Percentiles rank a stretch among this genome's conserved stretches.
phyloP scores from a whole-genome alignment of 2,329 filamentous ascomycete species.

The Arthrobotrys iridis region DNA sequence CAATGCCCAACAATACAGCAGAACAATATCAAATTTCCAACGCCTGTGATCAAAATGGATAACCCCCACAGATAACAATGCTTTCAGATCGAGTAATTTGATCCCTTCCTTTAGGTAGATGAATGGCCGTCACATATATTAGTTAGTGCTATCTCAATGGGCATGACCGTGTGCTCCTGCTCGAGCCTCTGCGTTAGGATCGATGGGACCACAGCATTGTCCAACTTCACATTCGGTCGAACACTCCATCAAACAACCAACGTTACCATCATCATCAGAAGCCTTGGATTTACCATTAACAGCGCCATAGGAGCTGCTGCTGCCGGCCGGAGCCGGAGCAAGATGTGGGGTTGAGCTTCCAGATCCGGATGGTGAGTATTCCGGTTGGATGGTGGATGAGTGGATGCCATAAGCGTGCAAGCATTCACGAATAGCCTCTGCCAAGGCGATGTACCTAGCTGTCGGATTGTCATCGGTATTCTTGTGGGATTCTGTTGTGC shows the following conservation, averaged over 20 bases:
- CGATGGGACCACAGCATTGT: conserved; percentile 62
- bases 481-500: conserved; percentile 66
- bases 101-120: not conserved
- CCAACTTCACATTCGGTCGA: conserved; percentile 63
- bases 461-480: conserved; percentile 68
- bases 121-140: not conserved
- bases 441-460: conserved; percentile 87
- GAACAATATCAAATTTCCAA: conserved; percentile 2
- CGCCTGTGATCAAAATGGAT: not conserved
- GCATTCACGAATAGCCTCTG: conserved; percentile 82
- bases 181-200: conserved; percentile 44
- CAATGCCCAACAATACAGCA: not conserved
- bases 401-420: conserved; percentile 96
- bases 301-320: conserved; percentile 56
- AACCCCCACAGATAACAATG: not conserved
- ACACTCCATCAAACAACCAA: conserved; percentile 63
- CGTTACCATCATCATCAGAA: conserved; percentile 58
- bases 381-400: conserved; percentile 95
- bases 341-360: conserved; percentile 56
- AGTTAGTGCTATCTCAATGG: conserved; percentile 10
- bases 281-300: conserved; percentile 57
- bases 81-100: not conserved
- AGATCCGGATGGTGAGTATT: conserved; percentile 67
- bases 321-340: conserved; percentile 60
- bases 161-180: conserved; percentile 51